These are phyloP conservation scores for Perkinsus marinus DNA, from an alignment of 169 alveolate genomes.

Conservation along the genomic window DNA sequence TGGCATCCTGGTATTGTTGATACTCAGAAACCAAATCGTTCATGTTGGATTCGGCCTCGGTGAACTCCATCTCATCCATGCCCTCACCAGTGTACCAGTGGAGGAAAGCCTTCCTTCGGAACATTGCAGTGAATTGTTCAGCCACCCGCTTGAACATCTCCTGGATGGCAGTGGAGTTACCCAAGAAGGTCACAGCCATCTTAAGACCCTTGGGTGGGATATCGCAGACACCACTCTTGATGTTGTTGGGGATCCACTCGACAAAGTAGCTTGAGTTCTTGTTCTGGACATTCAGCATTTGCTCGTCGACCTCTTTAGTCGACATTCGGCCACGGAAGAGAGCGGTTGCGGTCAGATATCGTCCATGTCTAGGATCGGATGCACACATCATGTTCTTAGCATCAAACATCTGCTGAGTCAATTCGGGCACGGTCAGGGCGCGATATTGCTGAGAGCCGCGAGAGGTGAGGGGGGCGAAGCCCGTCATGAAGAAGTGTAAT, in stretches of 20 bases:
- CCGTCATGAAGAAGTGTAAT: slow-evolving; percentile 95
- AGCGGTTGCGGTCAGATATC: slow-evolving; percentile 95
- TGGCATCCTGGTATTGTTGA: slow-evolving; percentile 89
- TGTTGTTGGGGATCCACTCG: slow-evolving; percentile 95
- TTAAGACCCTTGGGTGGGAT: slow-evolving; percentile 90
- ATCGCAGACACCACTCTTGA: slow-evolving; percentile 75
- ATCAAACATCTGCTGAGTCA: slow-evolving; percentile 97
- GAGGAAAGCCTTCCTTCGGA: slow-evolving; percentile 91
- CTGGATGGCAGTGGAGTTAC: slow-evolving; percentile 89
- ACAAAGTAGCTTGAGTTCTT: slow-evolving; percentile 92
- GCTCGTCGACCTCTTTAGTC: slow-evolving; percentile 94
- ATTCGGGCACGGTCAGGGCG: slow-evolving; percentile 95
- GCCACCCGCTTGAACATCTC: slow-evolving; percentile 88
- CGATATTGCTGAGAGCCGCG: slow-evolving; percentile 96
- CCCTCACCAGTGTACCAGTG: slow-evolving; percentile 95
- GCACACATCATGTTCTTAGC: slow-evolving; percentile 99
- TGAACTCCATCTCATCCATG: slow-evolving; percentile 95
- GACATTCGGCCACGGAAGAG: slow-evolving; percentile 97
- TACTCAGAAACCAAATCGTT: slow-evolving; percentile 86
- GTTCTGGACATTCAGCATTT: slow-evolving; percentile 88
- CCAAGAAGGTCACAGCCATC: slow-evolving; percentile 86
- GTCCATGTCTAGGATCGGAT: slow-evolving; percentile 96
- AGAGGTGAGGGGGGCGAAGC: slow-evolving; percentile 94
- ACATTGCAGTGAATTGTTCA: slow-evolving; percentile 86
- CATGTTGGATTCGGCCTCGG: slow-evolving; percentile 92